Percentiles rank a stretch among this genome's conserved stretches.
These are phyloP conservation scores for Neodidymelliopsis sp. DNA, from an alignment of 2,329 filamentous ascomycete species.

Conservation along the genomic window DNA sequence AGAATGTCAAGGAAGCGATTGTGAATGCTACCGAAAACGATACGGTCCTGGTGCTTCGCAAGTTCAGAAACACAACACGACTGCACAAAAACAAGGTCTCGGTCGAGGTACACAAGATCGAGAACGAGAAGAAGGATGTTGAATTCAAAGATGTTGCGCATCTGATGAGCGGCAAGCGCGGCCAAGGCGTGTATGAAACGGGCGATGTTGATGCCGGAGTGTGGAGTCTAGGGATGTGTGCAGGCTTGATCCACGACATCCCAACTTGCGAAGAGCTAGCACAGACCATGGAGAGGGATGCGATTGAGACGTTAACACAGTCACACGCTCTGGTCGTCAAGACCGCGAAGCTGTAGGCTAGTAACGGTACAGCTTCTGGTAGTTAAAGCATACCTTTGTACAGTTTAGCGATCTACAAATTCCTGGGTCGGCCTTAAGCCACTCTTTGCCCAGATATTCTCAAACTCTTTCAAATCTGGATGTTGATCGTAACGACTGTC, in stretches of 20 bases:
- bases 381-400: neutral
- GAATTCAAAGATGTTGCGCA: slow-evolving; percentile 39
- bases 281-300: slow-evolving; percentile 39
- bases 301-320: slow-evolving; percentile 30
- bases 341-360: slow-evolving; percentile 21
- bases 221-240: slow-evolving; percentile 84
- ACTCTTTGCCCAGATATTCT: slow-evolving; percentile 7
- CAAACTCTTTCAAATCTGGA: slow-evolving; percentile 15
- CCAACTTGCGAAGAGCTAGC: slow-evolving; percentile 51
- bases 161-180: slow-evolving; percentile 38
- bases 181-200: slow-evolving; percentile 35
- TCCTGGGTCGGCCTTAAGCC: slow-evolving; percentile 8
- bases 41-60: slow-evolving; percentile 36
- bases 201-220: slow-evolving; percentile 41
- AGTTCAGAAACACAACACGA: slow-evolving; percentile 36
- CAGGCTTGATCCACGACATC: slow-evolving; percentile 70
- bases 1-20: slow-evolving; percentile 37
- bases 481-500: slow-evolving; percentile 11
- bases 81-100: slow-evolving; percentile 39
- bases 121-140: slow-evolving; percentile 35
- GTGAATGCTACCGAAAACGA: slow-evolving; percentile 34
- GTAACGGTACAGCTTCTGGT: neutral
- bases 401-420: slow-evolving; percentile 11
- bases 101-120: slow-evolving; percentile 34
- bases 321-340: slow-evolving; percentile 27